These are phyloP conservation scores for Papilionanthe hybrid DNA, from an alignment of 116 monocot genomes.

Conservation along the genomic window DNA sequence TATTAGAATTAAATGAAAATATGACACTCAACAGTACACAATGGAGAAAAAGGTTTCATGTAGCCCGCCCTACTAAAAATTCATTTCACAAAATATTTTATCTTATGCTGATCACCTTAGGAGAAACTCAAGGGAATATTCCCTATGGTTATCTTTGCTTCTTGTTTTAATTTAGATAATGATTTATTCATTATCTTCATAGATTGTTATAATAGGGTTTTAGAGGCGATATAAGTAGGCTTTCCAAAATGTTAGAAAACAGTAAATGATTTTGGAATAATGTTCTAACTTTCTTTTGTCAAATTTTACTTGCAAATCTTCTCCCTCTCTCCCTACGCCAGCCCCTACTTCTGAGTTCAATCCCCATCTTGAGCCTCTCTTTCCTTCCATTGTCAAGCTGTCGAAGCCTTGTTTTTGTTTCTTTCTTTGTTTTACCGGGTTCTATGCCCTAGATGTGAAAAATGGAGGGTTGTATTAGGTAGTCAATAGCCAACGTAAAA, in stretches of 20 bases:
- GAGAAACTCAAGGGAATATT: background rate
- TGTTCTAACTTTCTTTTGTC: background rate
- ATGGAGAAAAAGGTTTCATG: too few relatives aligned
- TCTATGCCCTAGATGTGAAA: too few relatives aligned
- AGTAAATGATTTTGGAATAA: background rate
- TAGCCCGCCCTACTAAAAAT: background rate
- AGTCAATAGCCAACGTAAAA: too few relatives aligned
- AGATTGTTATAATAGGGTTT: background rate
- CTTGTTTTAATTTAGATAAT: background rate
- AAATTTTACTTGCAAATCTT: background rate
- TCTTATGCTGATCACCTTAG: background rate
- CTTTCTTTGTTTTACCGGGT: too few relatives aligned
- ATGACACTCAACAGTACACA: too few relatives aligned
- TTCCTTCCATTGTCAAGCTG: background rate
- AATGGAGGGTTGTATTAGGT: too few relatives aligned
- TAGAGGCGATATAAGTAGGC: background rate
- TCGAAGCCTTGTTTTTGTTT: background rate
- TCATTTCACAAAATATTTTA: background rate
- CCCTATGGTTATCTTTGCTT: background rate
- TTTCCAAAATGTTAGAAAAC: background rate
- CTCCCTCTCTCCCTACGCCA: background rate
- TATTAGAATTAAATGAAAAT: too few relatives aligned
- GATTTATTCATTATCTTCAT: background rate
- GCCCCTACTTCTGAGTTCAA: background rate
- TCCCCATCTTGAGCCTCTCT: background rate